Base-by-base conservation (phyloP, 129 eudicot genomes). In the Calendula officinalis region DNA sequence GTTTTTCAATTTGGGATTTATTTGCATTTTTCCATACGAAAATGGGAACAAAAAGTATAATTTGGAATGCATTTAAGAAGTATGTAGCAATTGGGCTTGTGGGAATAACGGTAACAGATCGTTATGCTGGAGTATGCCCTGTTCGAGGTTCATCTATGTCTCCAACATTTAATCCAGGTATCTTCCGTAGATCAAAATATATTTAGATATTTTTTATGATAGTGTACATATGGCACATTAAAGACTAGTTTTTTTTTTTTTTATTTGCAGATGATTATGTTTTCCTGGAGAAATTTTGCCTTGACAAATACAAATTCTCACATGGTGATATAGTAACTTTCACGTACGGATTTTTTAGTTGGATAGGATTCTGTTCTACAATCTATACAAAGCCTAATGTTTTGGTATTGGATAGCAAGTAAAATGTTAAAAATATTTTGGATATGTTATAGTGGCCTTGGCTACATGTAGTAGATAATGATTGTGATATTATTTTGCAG, bases 211-310 rank as follows among this genome's bases (percentile, higher is more conserved):
- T 22, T 1, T 22, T 22, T 22, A 1, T 22, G 30, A 22, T 22
- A 22, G 30, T 22, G 2, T 22, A 22, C 30, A 22, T 22, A 22
- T 22, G 30, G 30, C 30, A 22, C 30, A 22, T 22, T 22, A 22
- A 22, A 22, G 4, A 8, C 39, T 50, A 47, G 5, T 62, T 43
- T 60, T 22, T 22, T 10, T n/a, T n/a, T n/a, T n/a, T n/a, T n/a
- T n/a, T n/a, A n/a, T n/a, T 7, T 76, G 77, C 94, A 91, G 96
- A 81, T 79, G 99, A 94, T 77, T 78, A 63, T 61, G 92, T 82
- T 47, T 74, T 94, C 73, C 82, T 94, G 69, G 99, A 94, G 83
- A 94, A 94, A 62, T 65, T 81, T 63, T 94, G 97, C 81, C 92
- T 88, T 33, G 72, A 72, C 46, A 88, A 77, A 61, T 94, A 83